A percentile compares a stretch with the other conserved stretches of the same genome.
Conservation (phyloP, 2,329 filamentous ascomycete genomes). For the Rutstroemia sp. region DNA sequence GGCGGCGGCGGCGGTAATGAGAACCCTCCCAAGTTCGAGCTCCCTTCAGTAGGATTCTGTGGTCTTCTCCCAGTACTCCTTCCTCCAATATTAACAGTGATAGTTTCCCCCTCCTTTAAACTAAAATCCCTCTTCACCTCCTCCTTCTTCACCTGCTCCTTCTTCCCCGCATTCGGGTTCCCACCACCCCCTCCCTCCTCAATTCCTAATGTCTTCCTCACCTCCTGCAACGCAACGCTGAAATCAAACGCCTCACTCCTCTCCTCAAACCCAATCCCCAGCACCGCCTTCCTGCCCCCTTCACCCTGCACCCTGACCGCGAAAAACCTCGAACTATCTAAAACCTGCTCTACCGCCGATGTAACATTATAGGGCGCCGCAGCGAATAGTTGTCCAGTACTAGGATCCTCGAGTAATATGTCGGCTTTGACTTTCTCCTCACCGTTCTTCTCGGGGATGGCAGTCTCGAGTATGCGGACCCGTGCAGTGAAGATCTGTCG, state of each 20-base stretch:
- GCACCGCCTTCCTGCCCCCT: constrained; percentile 64
- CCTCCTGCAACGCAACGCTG: constrained; percentile 71
- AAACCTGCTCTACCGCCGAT: constrained; percentile 64
- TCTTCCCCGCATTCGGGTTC: constrained; percentile 21
- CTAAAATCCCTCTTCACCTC: constrained; percentile 68
- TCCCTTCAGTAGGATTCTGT: constrained; percentile 19
- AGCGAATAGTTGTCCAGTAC: constrained; percentile 69
- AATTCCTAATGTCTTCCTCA: constrained; percentile 60
- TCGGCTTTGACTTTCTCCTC: constrained; percentile 60
- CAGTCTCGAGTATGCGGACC: constrained; percentile 70
- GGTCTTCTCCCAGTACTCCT: constrained; percentile 30
- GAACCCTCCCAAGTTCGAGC: constrained; percentile 38
- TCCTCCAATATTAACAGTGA: constrained; percentile 69
- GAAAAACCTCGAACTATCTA: constrained; percentile 79
- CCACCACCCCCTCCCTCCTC: constrained; percentile 35
- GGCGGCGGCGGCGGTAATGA: constrained; percentile 61
- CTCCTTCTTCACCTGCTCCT: constrained; percentile 31
- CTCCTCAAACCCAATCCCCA: constrained; percentile 86
- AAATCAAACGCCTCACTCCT: constrained; percentile 82
- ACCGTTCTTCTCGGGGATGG: constrained; percentile 38
- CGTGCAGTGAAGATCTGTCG: constrained; percentile 82
- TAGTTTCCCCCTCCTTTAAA: constrained; percentile 83
- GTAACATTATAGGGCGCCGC: constrained; percentile 68
- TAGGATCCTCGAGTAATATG: constrained; percentile 70
- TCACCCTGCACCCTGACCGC: constrained; percentile 73